Evolutionary conservation across 2,329 filamentous ascomycete genomes (phyloP), one percentile per base, ranked within the genome.

Genomic region (Epichloe sibirici): DNA sequence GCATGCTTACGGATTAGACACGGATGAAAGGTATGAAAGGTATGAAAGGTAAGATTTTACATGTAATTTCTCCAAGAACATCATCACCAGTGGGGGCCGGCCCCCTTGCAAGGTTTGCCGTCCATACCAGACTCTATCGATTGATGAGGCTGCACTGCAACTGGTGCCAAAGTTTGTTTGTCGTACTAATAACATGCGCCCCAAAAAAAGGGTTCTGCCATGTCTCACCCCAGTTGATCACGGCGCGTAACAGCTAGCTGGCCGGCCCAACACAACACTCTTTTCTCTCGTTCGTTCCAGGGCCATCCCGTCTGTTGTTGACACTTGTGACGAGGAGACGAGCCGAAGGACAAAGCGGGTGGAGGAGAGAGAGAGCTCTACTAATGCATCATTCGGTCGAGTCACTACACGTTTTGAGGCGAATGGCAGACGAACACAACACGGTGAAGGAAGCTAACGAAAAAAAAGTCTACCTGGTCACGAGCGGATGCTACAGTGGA

Each of bases 51-150:
- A 21, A 21, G 17, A 2, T 17, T 17, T 17, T 17, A 17, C 17
- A 17, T 17, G 17, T 17, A 17, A 17, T 17, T 17, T 17, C 17
- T 17, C 39, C 9, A 42, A 42, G 9, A 42, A 2, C 40, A 17
- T 23, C 40, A 43, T 43, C 11, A 5, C 40, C 21, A 11, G n/a
- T 21, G n/a, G 17, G 17, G 6, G 21, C 40, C 23, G 25, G 34
- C 21, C 34, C 13, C 21, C n/a, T 17, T 13, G 34, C 50, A 51
- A 53, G 48, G 52, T 53, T 53, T 48, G 31, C 38, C 11, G n/a
- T 48, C 38, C 52, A 53, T 53, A 17, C 52, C 52, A 53, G 52
- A 50, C 47, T 17, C 21, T 17, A 23, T 15, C 9, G 21, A 49
- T 48, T 34, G 25, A 28, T 45, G 12, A 7, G 43, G 23, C 21